Percentiles rank a stretch among this genome's conserved stretches.
phyloP scores from a whole-genome alignment of 139 green algal species.

The Tetradesmus obliquus region DNA sequence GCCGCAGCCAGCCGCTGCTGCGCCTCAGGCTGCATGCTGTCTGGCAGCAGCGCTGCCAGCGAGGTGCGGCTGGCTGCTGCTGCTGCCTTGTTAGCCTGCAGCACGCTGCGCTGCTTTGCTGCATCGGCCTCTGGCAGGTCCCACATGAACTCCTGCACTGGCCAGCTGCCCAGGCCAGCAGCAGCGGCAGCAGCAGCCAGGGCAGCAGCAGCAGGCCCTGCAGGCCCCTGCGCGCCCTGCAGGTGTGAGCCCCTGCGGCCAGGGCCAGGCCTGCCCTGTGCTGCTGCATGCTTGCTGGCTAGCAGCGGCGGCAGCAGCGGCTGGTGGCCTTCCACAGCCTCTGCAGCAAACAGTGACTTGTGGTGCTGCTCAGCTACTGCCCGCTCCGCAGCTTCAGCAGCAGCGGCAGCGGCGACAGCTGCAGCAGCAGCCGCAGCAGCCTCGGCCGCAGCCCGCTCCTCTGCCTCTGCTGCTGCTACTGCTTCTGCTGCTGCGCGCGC shows the following conservation, averaged over 20 bases:
- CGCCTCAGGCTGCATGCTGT: background rate
- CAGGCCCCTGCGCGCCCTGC: background rate
- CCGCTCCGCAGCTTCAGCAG: background rate
- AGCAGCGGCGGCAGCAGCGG: background rate
- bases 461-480: conserved; percentile 20
- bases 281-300: background rate
- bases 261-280: background rate
- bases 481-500: background rate
- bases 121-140: background rate
- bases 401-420: background rate
- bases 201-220: background rate
- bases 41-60: conserved; percentile 18
- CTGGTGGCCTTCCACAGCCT: conserved; percentile 1
- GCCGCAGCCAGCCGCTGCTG: conserved; percentile 25
- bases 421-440: conserved; percentile 19
- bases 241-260: background rate
- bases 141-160: conserved; percentile 6
- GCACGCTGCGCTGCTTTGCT: background rate
- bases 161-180: background rate
- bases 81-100: conserved; percentile 14
- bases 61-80: background rate
- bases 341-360: background rate
- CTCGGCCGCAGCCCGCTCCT: background rate
- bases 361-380: background rate
- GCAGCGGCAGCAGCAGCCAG: background rate